Percentiles rank a stretch among this genome's conserved stretches.
These are phyloP conservation scores for Solanum tarijense DNA, from an alignment of 257 asterid genomes.

Conservation along the genomic window DNA sequence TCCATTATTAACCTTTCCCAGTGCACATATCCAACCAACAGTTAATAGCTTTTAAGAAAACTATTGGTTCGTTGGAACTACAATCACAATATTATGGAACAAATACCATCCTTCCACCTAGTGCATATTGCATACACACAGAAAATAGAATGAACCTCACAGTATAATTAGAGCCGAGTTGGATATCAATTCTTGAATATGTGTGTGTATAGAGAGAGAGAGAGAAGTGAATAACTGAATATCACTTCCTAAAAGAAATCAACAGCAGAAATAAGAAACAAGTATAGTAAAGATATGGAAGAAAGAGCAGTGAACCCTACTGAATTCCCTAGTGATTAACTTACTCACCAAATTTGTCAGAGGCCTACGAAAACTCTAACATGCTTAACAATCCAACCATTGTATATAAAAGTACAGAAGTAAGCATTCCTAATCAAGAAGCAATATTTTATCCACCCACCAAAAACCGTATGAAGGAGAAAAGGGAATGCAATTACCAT, in stretches of 20 bases:
- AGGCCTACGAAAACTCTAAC: not conserved
- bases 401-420: not conserved
- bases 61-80: not conserved
- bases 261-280: not conserved
- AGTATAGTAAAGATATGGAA: not conserved
- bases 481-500: constrained; percentile 38
- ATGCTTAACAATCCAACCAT: not conserved
- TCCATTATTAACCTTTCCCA: not conserved
- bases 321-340: not conserved
- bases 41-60: not conserved
- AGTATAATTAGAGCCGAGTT: not conserved
- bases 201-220: not conserved
- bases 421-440: not conserved
- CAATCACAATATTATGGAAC: not conserved
- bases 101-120: not conserved
- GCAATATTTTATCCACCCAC: not conserved
- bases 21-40: not conserved
- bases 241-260: not conserved
- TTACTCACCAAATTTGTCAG: not conserved
- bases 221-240: not conserved
- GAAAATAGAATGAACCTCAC: not conserved
- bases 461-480: not conserved
- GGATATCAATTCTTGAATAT: not conserved
- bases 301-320: not conserved
- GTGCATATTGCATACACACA: not conserved